Evolutionary conservation across 2,329 filamentous ascomycete species (phyloP).

Genomic region (Colletotrichum sp.): DNA sequence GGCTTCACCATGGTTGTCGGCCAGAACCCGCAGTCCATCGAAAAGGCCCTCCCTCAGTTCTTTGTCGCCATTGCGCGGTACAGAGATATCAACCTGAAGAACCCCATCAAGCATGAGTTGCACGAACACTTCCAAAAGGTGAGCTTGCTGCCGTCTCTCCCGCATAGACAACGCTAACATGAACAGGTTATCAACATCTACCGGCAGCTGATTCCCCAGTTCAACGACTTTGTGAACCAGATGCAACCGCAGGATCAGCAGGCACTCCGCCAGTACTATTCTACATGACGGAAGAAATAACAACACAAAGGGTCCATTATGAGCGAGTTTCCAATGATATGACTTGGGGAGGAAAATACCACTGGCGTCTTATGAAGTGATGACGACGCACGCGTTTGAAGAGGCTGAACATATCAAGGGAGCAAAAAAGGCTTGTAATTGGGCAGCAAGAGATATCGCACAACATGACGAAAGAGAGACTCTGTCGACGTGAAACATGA

Average conservation of each 20-base stretch:
- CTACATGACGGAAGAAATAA: constrained; percentile 15
- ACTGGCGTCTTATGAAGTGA: constrained; percentile 18
- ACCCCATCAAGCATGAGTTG: constrained; percentile 67
- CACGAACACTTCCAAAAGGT: constrained; percentile 80
- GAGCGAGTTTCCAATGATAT: constrained; percentile 16
- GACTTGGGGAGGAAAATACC: constrained; percentile 21
- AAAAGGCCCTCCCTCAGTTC: constrained; percentile 81
- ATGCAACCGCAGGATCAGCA: constrained; percentile 56
- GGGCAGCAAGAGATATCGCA: constrained; percentile 3
- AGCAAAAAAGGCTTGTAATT: constrained; percentile 17
- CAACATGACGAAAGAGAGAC: constrained; percentile 11
- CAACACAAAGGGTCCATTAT: constrained; percentile 1
- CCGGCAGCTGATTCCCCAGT: constrained; percentile 64
- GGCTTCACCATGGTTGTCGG: constrained; percentile 87
- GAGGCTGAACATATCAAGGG: constrained; percentile 15
- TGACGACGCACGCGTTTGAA: constrained; percentile 6
- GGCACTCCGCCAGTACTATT: constrained; percentile 53
- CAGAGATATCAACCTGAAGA: constrained; percentile 66
- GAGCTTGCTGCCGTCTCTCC: constrained; percentile 37
- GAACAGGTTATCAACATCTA: constrained; percentile 58
- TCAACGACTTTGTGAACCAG: constrained; percentile 58
- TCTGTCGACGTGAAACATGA: constrained; percentile 1
- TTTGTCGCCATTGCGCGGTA: constrained; percentile 86
- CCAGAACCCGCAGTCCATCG: constrained; percentile 90
- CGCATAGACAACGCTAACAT: constrained; percentile 9